These are phyloP conservation scores for Teunomyces barrocoloradensis DNA, from an alignment of 805 yeast genomes.

Conservation along the genomic window DNA sequence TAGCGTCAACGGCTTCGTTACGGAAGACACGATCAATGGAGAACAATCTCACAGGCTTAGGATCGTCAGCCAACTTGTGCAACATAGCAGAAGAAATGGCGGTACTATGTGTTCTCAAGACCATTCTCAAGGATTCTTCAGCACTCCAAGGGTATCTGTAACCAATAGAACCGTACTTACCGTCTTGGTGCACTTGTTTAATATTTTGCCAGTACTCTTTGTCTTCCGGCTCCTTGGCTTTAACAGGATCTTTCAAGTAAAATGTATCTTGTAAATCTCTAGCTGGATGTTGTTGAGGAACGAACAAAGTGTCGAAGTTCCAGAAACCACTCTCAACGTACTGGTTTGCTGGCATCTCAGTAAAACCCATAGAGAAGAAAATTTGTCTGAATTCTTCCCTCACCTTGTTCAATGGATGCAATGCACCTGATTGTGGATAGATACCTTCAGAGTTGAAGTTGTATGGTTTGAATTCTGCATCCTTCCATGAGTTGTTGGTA, in stretches of 20 bases:
- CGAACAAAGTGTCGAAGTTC: constrained; percentile 95
- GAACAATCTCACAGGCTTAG: constrained; percentile 87
- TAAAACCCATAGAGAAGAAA: constrained; percentile 96
- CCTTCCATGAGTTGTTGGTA: constrained; percentile 75
- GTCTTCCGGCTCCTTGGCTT: constrained; percentile 82
- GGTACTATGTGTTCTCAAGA: constrained; percentile 96
- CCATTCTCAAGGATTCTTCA: constrained; percentile 86
- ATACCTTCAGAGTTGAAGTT: constrained; percentile 96
- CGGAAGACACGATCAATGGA: constrained; percentile 98
- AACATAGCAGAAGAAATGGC: constrained; percentile 89
- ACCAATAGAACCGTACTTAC: constrained; percentile 93
- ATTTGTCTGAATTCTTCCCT: constrained; percentile 97
- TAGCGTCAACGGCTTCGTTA: constrained; percentile 99
- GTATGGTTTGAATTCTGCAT: constrained; percentile 85
- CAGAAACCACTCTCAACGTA: constrained; percentile 98
- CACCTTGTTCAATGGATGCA: constrained; percentile 95
- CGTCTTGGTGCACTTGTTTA: constrained; percentile 81
- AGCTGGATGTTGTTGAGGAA: constrained; percentile 99
- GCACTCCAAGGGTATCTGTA: constrained; percentile 97
- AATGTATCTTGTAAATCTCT: constrained; percentile 98
- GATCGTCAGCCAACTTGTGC: constrained; percentile 81
- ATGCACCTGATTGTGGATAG: constrained; percentile 81
- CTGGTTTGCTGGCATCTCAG: constrained; percentile 98
- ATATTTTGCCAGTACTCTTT: constrained; percentile 72
- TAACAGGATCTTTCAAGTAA: constrained; percentile 88